These are phyloP conservation scores for Podospora fimiseda DNA, from an alignment of 495 filamentous ascomycete species.

Conservation along the genomic window DNA sequence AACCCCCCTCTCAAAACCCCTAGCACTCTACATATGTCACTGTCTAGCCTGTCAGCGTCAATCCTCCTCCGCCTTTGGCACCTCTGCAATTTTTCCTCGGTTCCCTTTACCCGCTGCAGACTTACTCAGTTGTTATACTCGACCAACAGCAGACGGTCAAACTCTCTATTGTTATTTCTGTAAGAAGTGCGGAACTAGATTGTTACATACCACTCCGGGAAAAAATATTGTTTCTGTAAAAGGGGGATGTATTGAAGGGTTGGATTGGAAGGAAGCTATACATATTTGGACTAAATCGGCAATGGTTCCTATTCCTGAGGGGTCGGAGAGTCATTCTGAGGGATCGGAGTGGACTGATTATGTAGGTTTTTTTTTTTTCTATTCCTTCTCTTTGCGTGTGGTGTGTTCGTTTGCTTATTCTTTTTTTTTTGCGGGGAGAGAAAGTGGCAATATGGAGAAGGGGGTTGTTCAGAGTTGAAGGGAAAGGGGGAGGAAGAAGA, in stretches of 20 bases:
- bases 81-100: conserved; percentile 59
- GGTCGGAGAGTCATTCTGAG: conserved; percentile 41
- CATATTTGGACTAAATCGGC: conserved; percentile 60
- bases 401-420: neutral
- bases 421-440: neutral
- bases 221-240: conserved; percentile 53
- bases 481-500: too few species aligned
- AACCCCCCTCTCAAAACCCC: conserved; percentile 49
- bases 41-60: conserved; percentile 61
- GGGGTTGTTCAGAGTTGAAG: neutral
- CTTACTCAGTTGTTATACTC: conserved; percentile 42
- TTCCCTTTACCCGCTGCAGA: conserved; percentile 46
- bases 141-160: conserved; percentile 40
- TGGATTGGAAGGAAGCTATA: conserved; percentile 50
- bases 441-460: too few species aligned
- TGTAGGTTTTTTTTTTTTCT: neutral
- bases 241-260: conserved; percentile 53
- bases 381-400: neutral
- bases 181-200: conserved; percentile 50
- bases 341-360: conserved; percentile 36
- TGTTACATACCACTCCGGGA: conserved; percentile 51
- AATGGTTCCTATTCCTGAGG: conserved; percentile 57
- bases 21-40: conserved; percentile 62
- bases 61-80: conserved; percentile 60
- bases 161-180: conserved; percentile 52